phyloP scores from a whole-genome alignment of 805 yeast species.

The Schwanniomyces sp. region DNA sequence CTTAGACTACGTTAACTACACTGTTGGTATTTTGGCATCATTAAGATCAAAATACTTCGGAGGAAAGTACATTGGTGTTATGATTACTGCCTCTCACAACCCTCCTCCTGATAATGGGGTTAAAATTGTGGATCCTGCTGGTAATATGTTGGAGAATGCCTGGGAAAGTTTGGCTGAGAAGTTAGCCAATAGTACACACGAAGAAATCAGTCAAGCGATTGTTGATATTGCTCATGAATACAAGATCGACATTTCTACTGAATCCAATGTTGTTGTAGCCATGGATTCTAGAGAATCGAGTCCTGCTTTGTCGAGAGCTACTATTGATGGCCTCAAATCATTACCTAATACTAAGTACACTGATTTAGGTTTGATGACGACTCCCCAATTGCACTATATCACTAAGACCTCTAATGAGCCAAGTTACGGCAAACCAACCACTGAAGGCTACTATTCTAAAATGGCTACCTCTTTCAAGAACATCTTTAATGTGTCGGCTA shows the following conservation, averaged over 20 bases:
- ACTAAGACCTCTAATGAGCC: slow-evolving; percentile 71
- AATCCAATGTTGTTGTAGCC: slow-evolving; percentile 63
- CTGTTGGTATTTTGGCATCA: slow-evolving; percentile 80
- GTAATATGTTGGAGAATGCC: slow-evolving; percentile 77
- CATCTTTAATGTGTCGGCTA: slow-evolving; percentile 32
- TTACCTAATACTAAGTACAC: slow-evolving; percentile 40
- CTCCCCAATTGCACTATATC: slow-evolving; percentile 92
- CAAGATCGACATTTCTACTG: slow-evolving; percentile 44
- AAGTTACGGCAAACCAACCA: slow-evolving; percentile 60
- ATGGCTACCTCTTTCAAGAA: slow-evolving; percentile 52
- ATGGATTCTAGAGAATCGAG: slow-evolving; percentile 90
- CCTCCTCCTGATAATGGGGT: slow-evolving; percentile 92
- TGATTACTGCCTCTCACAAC: slow-evolving; percentile 95
- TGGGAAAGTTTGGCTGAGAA: slow-evolving; percentile 87
- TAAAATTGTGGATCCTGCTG: slow-evolving; percentile 89
- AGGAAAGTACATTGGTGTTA: slow-evolving; percentile 82
- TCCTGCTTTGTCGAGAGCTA: slow-evolving; percentile 56
- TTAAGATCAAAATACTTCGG: slow-evolving; percentile 71
- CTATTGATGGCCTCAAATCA: slow-evolving; percentile 60
- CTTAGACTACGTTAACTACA: slow-evolving; percentile 78
- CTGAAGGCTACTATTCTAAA: slow-evolving; percentile 69
- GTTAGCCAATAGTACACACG: slow-evolving; percentile 67
- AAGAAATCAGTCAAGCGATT: slow-evolving; percentile 43
- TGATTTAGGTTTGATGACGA: slow-evolving; percentile 75
- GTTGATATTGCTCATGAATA: slow-evolving; percentile 36